Conservation (phyloP, 768 basidiomycete species). For the Daedaleopsis nitida region DNA sequence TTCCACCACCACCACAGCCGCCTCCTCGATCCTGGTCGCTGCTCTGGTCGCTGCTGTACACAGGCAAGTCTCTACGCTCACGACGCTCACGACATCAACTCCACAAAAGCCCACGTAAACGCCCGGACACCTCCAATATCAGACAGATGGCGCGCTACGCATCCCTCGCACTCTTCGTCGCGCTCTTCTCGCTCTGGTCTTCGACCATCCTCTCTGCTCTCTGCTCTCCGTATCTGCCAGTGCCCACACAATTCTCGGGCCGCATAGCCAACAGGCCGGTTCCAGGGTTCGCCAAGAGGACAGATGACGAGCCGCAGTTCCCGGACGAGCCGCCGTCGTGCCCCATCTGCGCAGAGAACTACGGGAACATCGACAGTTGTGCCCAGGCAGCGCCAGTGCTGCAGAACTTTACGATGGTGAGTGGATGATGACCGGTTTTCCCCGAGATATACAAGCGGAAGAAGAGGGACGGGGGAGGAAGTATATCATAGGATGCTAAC, state of each 20-base stretch:
- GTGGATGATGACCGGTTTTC: slow-evolving; percentile 9
- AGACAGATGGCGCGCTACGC: slow-evolving; percentile 10
- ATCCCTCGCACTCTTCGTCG: slow-evolving; percentile 8
- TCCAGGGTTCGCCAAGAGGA: slow-evolving; percentile 18
- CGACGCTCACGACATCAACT: background rate
- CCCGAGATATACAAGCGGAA: background rate
- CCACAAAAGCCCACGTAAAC: background rate
- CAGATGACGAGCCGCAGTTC: slow-evolving; percentile 42
- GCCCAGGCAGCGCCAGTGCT: slow-evolving; percentile 58
- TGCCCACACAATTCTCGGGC: background rate
- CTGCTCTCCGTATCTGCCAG: slow-evolving; percentile 8
- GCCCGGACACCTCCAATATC: background rate
- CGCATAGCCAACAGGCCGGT: background rate
- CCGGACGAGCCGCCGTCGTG: slow-evolving; percentile 59
- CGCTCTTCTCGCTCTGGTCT: slow-evolving; percentile 3
- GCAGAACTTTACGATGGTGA: slow-evolving; percentile 56
- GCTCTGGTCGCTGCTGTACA: background rate
- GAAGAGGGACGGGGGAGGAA: background rate
- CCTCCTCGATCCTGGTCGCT: background rate
- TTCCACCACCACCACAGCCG: background rate
- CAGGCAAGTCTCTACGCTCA: background rate
- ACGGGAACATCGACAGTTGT: slow-evolving; percentile 55
- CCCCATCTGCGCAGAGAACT: slow-evolving; percentile 55
- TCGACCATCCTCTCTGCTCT: slow-evolving; percentile 1
- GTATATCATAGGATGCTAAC: background rate